Conservation (phyloP, 306 rosid genomes). For the Prinsepia uniflora region DNA sequence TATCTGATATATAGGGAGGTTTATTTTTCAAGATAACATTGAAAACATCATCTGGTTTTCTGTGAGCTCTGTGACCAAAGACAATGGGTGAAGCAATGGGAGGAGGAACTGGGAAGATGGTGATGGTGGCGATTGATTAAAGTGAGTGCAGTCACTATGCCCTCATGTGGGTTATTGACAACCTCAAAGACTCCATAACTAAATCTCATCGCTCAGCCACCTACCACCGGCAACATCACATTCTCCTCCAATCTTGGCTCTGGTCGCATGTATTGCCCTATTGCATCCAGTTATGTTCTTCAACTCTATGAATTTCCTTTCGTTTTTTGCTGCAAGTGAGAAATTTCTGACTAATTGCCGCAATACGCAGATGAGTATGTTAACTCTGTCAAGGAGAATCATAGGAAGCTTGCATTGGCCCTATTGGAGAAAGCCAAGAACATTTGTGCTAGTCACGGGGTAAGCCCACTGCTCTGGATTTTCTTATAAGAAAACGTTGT, state of each 20-base stretch:
- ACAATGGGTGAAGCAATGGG: constrained; percentile 13
- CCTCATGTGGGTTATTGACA: constrained; percentile 45
- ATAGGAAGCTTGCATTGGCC: constrained; percentile 35
- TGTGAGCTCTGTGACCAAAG: neutral
- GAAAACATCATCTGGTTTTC: neutral
- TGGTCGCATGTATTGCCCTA: constrained; percentile 36
- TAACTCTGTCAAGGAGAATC: constrained; percentile 31
- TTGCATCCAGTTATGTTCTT: constrained; percentile 40
- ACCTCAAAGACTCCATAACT: constrained; percentile 39
- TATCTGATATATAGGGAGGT: neutral
- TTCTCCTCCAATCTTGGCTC: constrained; percentile 39
- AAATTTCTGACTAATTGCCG: neutral
- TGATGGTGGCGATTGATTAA: constrained; percentile 56
- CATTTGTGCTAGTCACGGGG: constrained; percentile 50
- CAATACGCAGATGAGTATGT: constrained; percentile 8
- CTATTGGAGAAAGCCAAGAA: constrained; percentile 44
- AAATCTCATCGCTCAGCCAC: constrained; percentile 30
- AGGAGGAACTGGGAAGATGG: constrained; percentile 28
- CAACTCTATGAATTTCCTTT: neutral
- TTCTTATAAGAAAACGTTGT: neutral
- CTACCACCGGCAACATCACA: constrained; percentile 20
- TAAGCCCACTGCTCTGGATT: neutral
- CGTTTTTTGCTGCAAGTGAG: neutral
- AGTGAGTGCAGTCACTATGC: constrained; percentile 43
- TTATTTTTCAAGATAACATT: neutral